Evolutionary conservation across 768 basidiomycete species (phyloP), one percentile per base, ranked within the genome.

Genomic region (Tulasnella sp.): DNA sequence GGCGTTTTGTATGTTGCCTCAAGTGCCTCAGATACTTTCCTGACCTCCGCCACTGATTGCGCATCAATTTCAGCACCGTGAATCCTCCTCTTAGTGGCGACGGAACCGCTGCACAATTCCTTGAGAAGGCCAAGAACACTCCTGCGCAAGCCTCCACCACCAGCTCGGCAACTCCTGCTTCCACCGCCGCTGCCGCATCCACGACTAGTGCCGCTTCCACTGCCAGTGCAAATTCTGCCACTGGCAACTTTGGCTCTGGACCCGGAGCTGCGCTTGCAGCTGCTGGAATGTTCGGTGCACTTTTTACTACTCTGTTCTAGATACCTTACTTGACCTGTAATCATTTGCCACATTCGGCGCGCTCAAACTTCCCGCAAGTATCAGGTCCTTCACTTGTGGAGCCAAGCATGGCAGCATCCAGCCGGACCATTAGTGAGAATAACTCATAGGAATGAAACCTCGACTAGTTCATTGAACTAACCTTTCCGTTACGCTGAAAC

Each of bases 1-100:
- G 69, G 34, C 69, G 69, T 71, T n/a, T 62, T 71, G 69, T 71
- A 47, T 32, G 69, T 71, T 29, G 9, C 67, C 35, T n/a, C 41
- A 39, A 11, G 3, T n/a, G 16, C 22, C 39, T 36, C 35, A 37
- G 35, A n/a, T 41, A 7, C 37, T 29, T 40, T 8, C 16, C 22
- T 39, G n/a, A 69, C 12, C 34, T 22, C 35, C 44, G 32, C 44
- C 40, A 37, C 39, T 69, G 39, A 41, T 41, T 44, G 19, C 34
- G n/a, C 19, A 9, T n/a, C 34, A 36, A 3, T n/a, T 36, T 8
- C 14, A 41, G 37, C 67, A 42, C 42, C 19, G 37, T 44, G 19
- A 69, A 40, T 19, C 37, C 67, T 5, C 42, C 67, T 35, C 14
- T 69, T 17, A 44, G 67, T 69, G 39, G 67, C n/a, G 42, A 69